Evolutionary conservation across 2,329 filamentous ascomycete genomes (phyloP), one percentile per base, ranked within the genome.

Genomic region (Neurospora crassa): DNA sequence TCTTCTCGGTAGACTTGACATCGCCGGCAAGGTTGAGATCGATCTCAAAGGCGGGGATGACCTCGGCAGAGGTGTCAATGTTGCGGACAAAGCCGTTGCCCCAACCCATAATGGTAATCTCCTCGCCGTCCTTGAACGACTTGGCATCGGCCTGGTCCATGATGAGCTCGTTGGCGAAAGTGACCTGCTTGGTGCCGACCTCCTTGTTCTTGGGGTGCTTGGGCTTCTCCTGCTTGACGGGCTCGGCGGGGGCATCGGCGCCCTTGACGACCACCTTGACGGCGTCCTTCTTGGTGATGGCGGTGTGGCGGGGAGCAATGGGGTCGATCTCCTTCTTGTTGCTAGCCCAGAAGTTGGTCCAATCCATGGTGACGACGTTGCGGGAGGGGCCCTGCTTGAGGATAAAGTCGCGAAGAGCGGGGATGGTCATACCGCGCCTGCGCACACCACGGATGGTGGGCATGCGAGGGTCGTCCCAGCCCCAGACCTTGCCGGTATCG

Each of bases 101-200:
- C 95, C 95, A 98, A 80, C 92, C 92, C 95, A 97, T 97, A 59
- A 97, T 86, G 0, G 95, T 97, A 77, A 98, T 92, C 81, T 97
- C 94, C 83, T 98, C 95, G 78, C 91, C 90, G 72, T 91, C 86
- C 76, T 89, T 91, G 82, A 97, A 96, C 37, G 87, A 87, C 79
- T 91, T 90, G 73, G 91, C 93, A 77, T 98, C 95, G 67, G 87
- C 91, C 82, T 97, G 95, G 79, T 97, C 95, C 69, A 98, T 84
- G 73, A 96, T 84, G 75, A 97, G 85, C 73, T 90, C 87, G 71
- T 87, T 87, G 78, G 91, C 92, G 80, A 91, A 96, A 37, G 89
- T 86, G 5, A 97, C 92, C 82, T 93, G 92, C 87, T 97, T 97
- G 76, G 84, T 90, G 72, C 95, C 95, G 7, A 97, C 85, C 1